These are phyloP conservation scores for Puya raimondii DNA, from an alignment of 176 grass and related monocot species.

Conservation along the genomic window DNA sequence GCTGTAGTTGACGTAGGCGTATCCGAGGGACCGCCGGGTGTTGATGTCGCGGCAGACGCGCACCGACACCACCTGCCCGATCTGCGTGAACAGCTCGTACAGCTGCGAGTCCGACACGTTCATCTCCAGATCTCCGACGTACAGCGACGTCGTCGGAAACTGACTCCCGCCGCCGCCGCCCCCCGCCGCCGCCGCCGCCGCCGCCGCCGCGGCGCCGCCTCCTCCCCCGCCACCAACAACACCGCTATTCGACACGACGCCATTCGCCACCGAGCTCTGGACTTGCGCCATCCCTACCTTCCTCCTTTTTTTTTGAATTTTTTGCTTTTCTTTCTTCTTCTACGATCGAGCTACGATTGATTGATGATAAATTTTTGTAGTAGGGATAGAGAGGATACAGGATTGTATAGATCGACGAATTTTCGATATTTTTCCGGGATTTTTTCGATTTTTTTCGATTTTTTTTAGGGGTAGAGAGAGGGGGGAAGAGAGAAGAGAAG, in stretches of 20 bases:
- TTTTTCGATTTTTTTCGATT: neutral
- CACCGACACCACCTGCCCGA: slow-evolving; percentile 82
- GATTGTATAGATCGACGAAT: neutral
- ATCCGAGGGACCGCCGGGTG: slow-evolving; percentile 77
- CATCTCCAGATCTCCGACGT: slow-evolving; percentile 82
- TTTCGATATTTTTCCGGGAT: neutral
- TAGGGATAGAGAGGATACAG: too few species aligned
- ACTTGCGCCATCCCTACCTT: slow-evolving; percentile 10
- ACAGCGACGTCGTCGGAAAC: slow-evolving; percentile 73
- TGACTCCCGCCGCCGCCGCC: slow-evolving; percentile 22
- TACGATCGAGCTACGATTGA: neutral
- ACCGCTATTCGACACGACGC: neutral
- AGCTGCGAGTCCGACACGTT: slow-evolving; percentile 81
- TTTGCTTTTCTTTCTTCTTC: neutral
- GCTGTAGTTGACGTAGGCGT: slow-evolving; percentile 93
- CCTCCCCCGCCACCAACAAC: slow-evolving; percentile 31
- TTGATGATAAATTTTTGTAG: neutral
- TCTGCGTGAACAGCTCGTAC: slow-evolving; percentile 83
- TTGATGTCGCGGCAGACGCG: slow-evolving; percentile 84
- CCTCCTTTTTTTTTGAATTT: neutral
- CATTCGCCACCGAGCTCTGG: neutral
- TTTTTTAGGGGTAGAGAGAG: slow-evolving; percentile 4
- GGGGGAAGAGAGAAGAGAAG: neutral
- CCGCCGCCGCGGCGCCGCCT: slow-evolving; percentile 11
- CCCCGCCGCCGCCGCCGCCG: neutral